Evolutionary conservation across 345 rosid genomes (phyloP).

Genomic region (Eucalyptus sp.): DNA sequence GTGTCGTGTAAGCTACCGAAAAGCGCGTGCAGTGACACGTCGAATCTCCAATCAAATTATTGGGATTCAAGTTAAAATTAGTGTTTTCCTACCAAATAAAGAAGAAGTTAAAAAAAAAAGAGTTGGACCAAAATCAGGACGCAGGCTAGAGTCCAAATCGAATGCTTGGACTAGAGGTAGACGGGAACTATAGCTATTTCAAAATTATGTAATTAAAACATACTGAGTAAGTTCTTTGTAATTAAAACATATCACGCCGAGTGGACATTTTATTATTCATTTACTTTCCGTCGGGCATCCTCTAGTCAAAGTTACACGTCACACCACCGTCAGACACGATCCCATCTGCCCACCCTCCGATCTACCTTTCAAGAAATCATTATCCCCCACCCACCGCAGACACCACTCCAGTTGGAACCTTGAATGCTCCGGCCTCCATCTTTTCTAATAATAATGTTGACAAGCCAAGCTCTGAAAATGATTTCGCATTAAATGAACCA

Average conservation of each 20-base stretch:
- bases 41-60: not conserved
- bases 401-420: conserved; percentile 38
- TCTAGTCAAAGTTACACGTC: too few relatives aligned
- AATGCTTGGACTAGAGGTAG: not conserved
- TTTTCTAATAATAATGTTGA: conserved; percentile 49
- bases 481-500: conserved; percentile 57
- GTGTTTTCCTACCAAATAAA: not conserved
- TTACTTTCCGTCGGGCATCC: too few relatives aligned
- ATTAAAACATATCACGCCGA: not conserved
- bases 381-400: too few relatives aligned
- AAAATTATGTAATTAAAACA: too few relatives aligned
- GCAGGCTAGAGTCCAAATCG: not conserved
- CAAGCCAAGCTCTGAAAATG: conserved; percentile 82
- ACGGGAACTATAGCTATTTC: too few relatives aligned
- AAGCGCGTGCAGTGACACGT: too few relatives aligned
- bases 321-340: too few relatives aligned
- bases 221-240: not conserved
- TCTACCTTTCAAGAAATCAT: too few relatives aligned
- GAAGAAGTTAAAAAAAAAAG: not conserved
- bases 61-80: not conserved
- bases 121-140: not conserved
- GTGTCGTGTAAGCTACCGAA: too few relatives aligned
- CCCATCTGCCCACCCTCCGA: too few relatives aligned
- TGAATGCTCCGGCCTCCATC: conserved; percentile 55
- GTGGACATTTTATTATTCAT: not conserved